A percentile compares a stretch with the other conserved stretches of the same genome.
Evolutionary conservation across 306 rosid genomes (phyloP).

Genomic region (Vicia sativa): DNA sequence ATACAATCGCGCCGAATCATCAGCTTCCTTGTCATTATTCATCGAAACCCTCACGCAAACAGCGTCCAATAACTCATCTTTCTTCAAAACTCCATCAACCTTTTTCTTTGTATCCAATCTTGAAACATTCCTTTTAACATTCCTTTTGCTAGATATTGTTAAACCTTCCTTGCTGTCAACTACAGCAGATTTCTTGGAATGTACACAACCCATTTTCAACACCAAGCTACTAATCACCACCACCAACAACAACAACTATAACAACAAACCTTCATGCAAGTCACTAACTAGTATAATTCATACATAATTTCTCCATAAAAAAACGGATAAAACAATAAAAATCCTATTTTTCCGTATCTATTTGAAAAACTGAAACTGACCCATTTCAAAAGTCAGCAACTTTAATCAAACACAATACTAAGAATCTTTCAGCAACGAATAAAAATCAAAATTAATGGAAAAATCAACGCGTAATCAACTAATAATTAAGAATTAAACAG

Average conservation of each 20-base stretch:
- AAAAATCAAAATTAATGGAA: background rate
- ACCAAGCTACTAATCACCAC: slow-evolving; percentile 22
- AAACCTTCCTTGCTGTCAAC: slow-evolving; percentile 66
- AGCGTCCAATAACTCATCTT: slow-evolving; percentile 43
- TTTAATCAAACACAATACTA: slow-evolving; percentile 40
- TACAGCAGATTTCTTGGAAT: slow-evolving; percentile 64
- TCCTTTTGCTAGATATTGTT: slow-evolving; percentile 47
- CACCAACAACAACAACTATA: too few relatives aligned
- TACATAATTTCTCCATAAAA: background rate
- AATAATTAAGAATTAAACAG: background rate
- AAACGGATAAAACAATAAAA: background rate
- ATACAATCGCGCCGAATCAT: slow-evolving; percentile 47
- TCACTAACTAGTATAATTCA: slow-evolving; percentile 28
- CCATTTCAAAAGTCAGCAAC: slow-evolving; percentile 41
- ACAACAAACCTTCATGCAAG: slow-evolving; percentile 23
- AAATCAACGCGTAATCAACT: background rate
- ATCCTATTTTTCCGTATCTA: background rate
- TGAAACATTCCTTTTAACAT: slow-evolving; percentile 41
- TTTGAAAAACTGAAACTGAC: slow-evolving; percentile 41
- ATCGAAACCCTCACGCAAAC: slow-evolving; percentile 49
- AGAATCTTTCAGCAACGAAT: slow-evolving; percentile 13
- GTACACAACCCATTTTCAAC: slow-evolving; percentile 67
- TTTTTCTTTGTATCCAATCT: slow-evolving; percentile 56
- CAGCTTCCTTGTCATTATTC: slow-evolving; percentile 59
- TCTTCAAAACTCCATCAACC: slow-evolving; percentile 54